Percentiles rank a stretch among this genome's conserved stretches.
Conservation (phyloP, 2,329 filamentous ascomycete genomes). For the Aspergillus glaucus region DNA sequence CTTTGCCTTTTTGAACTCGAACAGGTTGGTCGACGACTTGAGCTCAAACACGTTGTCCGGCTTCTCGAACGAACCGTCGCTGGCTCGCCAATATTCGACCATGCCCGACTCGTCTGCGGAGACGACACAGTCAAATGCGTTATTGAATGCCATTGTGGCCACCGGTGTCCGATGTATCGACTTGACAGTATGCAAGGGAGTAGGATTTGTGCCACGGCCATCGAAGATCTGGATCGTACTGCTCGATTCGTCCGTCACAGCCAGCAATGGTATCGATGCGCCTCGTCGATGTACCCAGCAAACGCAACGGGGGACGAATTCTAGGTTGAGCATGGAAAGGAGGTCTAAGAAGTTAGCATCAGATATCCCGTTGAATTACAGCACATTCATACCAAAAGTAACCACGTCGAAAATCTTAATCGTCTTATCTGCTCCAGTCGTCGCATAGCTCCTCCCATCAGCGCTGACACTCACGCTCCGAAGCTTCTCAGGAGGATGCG, state of each 20-base stretch:
- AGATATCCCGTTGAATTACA: conserved; percentile 9
- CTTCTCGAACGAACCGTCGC: conserved; percentile 71
- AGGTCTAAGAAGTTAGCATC: conserved; percentile 51
- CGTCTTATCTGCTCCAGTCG: conserved; percentile 57
- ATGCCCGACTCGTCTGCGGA: conserved; percentile 87
- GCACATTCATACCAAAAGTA: conserved; percentile 57
- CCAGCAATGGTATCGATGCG: conserved; percentile 78
- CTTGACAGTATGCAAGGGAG: conserved; percentile 69
- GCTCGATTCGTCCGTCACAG: conserved; percentile 69
- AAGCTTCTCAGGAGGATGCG: conserved; percentile 73
- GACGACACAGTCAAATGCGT: conserved; percentile 79
- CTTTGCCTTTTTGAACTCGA: conserved; percentile 96
- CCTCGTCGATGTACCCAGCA: conserved; percentile 90
- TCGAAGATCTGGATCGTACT: conserved; percentile 78
- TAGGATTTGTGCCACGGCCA: conserved; percentile 72
- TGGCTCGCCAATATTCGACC: conserved; percentile 91
- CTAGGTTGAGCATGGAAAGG: conserved; percentile 71
- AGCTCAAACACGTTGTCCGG: conserved; percentile 85
- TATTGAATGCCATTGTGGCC: conserved; percentile 82
- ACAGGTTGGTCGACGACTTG: conserved; percentile 89
- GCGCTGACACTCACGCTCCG: conserved; percentile 75
- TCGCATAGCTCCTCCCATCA: conserved; percentile 91
- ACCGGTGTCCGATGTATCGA: conserved; percentile 77
- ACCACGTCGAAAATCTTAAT: conserved; percentile 59
- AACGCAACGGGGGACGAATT: conserved; percentile 67